A percentile compares a stretch with the other conserved stretches of the same genome.
Evolutionary conservation across 2,329 filamentous ascomycete genomes (phyloP).

Genomic region (Paecilomyces dactylethromorphus): DNA sequence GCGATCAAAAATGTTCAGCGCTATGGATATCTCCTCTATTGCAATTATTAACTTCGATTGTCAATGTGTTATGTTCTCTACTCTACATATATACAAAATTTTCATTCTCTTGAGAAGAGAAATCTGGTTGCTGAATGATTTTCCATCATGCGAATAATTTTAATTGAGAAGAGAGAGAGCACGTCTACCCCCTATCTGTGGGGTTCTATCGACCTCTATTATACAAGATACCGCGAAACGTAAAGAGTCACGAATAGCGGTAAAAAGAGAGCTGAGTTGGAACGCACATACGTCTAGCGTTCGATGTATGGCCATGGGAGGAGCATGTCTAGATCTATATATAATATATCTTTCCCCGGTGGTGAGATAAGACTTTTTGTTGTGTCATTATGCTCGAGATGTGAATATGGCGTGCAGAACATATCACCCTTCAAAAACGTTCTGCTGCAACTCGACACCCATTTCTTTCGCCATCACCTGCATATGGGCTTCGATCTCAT

Average conservation of each 20-base stretch:
- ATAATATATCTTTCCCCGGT: background rate
- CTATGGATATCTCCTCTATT: background rate
- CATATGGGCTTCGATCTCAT: constrained; percentile 86
- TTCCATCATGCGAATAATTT: background rate
- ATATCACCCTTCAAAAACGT: constrained; percentile 72
- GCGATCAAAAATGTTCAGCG: no score
- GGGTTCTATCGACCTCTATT: background rate
- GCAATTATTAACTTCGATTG: background rate
- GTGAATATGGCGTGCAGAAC: background rate
- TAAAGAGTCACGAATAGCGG: background rate
- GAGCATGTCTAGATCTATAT: background rate
- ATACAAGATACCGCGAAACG: background rate
- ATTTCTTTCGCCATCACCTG: constrained; percentile 81
- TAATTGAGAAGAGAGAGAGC: background rate
- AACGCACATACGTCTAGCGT: background rate
- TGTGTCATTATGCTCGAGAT: background rate
- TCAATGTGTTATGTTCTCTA: background rate
- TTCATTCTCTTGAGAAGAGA: background rate
- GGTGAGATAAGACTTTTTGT: background rate
- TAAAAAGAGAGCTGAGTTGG: background rate
- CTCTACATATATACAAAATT: background rate
- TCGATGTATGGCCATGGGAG: background rate
- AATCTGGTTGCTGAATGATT: background rate
- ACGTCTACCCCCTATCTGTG: background rate
- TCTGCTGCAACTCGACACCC: constrained; percentile 83